Evolutionary conservation across 306 rosid species (phyloP), one percentile per base, ranked within the genome.

Genomic region (Pueraria montana): DNA sequence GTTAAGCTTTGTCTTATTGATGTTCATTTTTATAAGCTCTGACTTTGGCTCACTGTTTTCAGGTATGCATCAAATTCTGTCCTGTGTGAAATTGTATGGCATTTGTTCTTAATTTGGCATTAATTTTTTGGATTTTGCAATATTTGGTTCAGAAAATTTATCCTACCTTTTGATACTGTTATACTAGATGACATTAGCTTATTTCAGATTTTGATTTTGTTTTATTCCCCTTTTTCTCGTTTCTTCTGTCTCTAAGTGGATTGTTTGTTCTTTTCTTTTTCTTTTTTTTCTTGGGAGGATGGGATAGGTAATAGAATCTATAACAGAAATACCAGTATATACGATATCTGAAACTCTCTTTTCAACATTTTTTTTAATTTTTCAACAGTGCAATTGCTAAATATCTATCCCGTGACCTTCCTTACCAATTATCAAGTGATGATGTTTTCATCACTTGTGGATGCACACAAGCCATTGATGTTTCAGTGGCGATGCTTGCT

Each of bases 381-480:
- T n/a, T n/a, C n/a, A n/a, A n/a, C 91, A 92, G 99, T 1, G 91
- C 97, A 38, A 89, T 96, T 62, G 97, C 99, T 2, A 92, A 95
- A 34, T 95, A 93, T 84, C 83, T 95, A 55, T 95, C 99, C 11
- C 83, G 80, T 53, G 99, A 95, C 85, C 98, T 95, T 87, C 99
- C 99, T 2, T 91, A 92, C 78, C 50, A 91, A 80, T 58, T 95
- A 85, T 84, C 96, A 63, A 82, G 89, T 0, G 99, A 95, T 42
- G 99, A 95, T 83, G 96, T 95, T 82, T 95, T 92, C 9, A 62
- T 95, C 84, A 95, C 99, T 12, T 91, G 89, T 74, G 99, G 99
- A 76, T 93, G 99, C 89, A 95, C 99, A 56, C 99, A 96, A 87
- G 99, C 99, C 30, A 96, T 96, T 84, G 99, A 96, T 68, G 94